Base-by-base conservation (phyloP, 345 rosid species). In the Salix udensis region DNA sequence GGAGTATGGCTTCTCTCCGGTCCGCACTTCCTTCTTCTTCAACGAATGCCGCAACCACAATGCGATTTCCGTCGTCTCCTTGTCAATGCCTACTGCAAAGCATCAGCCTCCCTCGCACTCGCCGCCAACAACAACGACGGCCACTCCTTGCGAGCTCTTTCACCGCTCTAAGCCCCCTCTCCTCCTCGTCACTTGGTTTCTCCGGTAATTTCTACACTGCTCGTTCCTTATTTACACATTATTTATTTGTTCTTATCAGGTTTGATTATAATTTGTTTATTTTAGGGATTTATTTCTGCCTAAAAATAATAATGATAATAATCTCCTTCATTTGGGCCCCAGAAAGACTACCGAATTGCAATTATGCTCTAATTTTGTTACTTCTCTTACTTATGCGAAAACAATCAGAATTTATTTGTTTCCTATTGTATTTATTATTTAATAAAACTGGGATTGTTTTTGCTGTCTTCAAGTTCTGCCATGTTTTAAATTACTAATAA, bases 1-100 rank as follows among this genome's bases (percentile, higher is more conserved):
- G 96, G 98, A 87, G 81, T 76, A 84, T 92, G 93, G 75, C 88
- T 4, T 90, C 94, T 64, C 85, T 94, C 37, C 80, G 72, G 69
- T 83, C 92, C 67, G 88, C 92, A 40, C 90, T 91, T 94, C 97
- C 31, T 23, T 28, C 72, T 62, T 13, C 80, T 46, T 72, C 77
- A 37, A 50, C 37, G 68, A 37, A 65, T 37, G 58, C 78, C 3
- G 36, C 48, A 2, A 58, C 84, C 70, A 74, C 91, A 1, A 16
- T 84, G 42, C 88, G 87, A 44, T 46, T 88, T 48, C 82, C 90
- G 18, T 37, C 84, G 0, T 58, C 84, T 4, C 44, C 21, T 23
- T 70, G 7, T 77, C 81, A 58, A 4, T 58, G 64, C 1, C 24
- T n/a, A 28, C 64, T 5, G 28, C 12, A 23, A 58, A n/a, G 64